A percentile compares a stretch with the other conserved stretches of the same genome.
Conservation (phyloP, 2,329 filamentous ascomycete species). For the Metarhizium rileyi region DNA sequence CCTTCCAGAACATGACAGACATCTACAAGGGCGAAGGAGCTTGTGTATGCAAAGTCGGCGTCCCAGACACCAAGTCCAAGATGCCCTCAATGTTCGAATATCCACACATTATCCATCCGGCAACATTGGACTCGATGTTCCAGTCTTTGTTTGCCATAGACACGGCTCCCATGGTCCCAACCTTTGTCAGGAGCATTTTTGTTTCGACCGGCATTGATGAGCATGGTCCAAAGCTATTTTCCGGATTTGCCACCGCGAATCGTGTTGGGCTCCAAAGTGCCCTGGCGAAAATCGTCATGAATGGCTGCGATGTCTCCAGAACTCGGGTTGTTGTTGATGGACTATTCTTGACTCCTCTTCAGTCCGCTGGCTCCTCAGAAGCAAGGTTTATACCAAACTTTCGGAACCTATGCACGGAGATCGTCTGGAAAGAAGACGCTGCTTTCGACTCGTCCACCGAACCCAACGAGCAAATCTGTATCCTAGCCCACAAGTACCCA, state of each 20-base stretch:
- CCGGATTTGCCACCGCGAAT: slow-evolving; percentile 30
- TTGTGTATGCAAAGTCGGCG: slow-evolving; percentile 28
- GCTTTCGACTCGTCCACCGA: slow-evolving; percentile 13
- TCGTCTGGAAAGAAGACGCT: slow-evolving; percentile 36
- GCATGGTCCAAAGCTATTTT: slow-evolving; percentile 24
- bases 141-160: slow-evolving; percentile 40
- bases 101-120: slow-evolving; percentile 46
- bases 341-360: slow-evolving; percentile 31
- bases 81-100: slow-evolving; percentile 47
- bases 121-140: slow-evolving; percentile 46
- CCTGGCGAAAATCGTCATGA: slow-evolving; percentile 34
- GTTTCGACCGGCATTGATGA: slow-evolving; percentile 30
- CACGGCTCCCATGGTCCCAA: slow-evolving; percentile 39
- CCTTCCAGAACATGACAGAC: slow-evolving; percentile 38
- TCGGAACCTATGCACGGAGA: slow-evolving; percentile 37
- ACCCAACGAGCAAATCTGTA: slow-evolving; percentile 18
- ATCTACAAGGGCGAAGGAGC: slow-evolving; percentile 20
- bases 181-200: slow-evolving; percentile 34
- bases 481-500: slow-evolving; percentile 30
- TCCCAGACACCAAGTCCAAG: slow-evolving; percentile 38
- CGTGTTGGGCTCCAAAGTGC: slow-evolving; percentile 28
- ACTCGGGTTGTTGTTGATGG: slow-evolving; percentile 35
- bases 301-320: slow-evolving; percentile 19
- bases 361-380: slow-evolving; percentile 13
- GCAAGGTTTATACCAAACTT: slow-evolving; percentile 37